Conservation (phyloP, 257 asterid species). For the Ocimum tenuiflorum region DNA sequence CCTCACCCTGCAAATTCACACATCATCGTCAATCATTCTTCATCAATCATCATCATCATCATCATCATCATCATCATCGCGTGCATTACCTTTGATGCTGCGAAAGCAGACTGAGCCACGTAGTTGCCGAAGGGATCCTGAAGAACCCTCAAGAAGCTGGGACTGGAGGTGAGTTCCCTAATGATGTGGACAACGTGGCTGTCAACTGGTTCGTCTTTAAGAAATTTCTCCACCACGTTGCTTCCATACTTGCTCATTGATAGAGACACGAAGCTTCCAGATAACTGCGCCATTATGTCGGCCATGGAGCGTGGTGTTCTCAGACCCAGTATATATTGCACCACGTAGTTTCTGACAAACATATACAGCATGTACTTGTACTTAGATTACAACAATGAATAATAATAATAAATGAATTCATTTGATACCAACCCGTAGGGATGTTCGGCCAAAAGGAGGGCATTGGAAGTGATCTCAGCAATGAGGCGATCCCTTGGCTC, state of each 20-base stretch:
- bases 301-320: slow-evolving; percentile 4
- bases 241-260: slow-evolving; percentile 57
- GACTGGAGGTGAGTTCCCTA: slow-evolving; percentile 34
- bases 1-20: slow-evolving; percentile 47
- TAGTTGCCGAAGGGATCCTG: slow-evolving; percentile 66
- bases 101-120: slow-evolving; percentile 54
- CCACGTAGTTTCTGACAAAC: slow-evolving; percentile 54
- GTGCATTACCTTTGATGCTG: slow-evolving; percentile 41
- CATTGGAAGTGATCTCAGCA: slow-evolving; percentile 34
- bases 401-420: no score
- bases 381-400: no score
- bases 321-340: slow-evolving; percentile 39
- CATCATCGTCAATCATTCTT: no score
- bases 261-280: slow-evolving; percentile 32
- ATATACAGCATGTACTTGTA: no score
- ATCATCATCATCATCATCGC: no score
- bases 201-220: slow-evolving; percentile 22
- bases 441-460: slow-evolving; percentile 34
- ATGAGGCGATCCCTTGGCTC: slow-evolving; percentile 32
- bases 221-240: slow-evolving; percentile 60
- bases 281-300: slow-evolving; percentile 26
- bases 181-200: slow-evolving; percentile 21
- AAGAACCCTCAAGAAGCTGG: slow-evolving; percentile 38
- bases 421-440: no score
- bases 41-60: no score